Conservation (phyloP, 352 stramenopile species). For the Elongisporangium anandrum region DNA sequence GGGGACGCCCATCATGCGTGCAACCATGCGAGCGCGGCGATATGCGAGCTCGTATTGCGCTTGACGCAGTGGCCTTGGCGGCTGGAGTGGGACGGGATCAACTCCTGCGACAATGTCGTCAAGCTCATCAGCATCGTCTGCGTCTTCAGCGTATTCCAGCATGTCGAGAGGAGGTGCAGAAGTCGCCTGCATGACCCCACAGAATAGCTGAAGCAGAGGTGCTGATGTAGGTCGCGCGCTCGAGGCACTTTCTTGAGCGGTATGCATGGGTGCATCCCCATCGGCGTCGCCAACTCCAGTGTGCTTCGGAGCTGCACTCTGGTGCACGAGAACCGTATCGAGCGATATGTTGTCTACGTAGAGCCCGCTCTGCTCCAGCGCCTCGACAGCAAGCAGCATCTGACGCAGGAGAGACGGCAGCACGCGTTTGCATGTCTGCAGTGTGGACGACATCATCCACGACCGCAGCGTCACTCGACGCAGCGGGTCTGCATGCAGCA, state of each 20-base stretch:
- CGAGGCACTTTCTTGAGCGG: background rate
- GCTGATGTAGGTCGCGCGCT: background rate
- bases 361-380: slow-evolving; percentile 39
- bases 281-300: background rate
- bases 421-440: slow-evolving; percentile 12
- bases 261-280: background rate
- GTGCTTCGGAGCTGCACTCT: background rate
- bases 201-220: slow-evolving; percentile 4
- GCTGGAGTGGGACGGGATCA: background rate
- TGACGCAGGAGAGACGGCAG: slow-evolving; percentile 58
- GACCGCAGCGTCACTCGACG: slow-evolving; percentile 22
- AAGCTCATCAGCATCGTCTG: background rate
- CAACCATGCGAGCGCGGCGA: background rate
- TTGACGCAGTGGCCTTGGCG: background rate
- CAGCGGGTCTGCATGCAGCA: slow-evolving; percentile 12
- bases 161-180: background rate
- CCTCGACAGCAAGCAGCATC: slow-evolving; percentile 49
- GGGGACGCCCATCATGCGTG: background rate
- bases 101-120: background rate
- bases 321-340: slow-evolving; percentile 48
- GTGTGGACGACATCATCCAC: slow-evolving; percentile 26
- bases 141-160: background rate
- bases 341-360: slow-evolving; percentile 49
- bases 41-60: background rate
- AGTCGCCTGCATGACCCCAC: background rate